Conservation (phyloP, 495 filamentous ascomycete genomes). For the Massariosphaeria phaeospora region DNA sequence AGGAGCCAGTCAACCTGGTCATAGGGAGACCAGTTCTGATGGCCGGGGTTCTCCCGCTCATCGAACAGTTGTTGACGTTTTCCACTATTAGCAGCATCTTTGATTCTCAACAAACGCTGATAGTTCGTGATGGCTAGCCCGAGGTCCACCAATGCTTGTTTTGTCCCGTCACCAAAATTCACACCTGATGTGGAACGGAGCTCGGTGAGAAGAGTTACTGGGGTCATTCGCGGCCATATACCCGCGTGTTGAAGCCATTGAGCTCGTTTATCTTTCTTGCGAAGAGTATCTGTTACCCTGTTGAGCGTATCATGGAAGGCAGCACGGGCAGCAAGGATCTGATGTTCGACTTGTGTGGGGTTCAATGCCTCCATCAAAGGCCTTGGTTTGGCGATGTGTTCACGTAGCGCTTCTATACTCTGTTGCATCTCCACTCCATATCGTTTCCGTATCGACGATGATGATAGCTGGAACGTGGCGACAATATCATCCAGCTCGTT, state of each 20-base stretch:
- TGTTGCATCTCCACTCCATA: constrained; percentile 12
- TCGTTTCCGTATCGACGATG: not conserved
- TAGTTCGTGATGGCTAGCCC: constrained; percentile 44
- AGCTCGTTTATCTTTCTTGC: constrained; percentile 34
- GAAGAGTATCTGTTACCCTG: constrained; percentile 34
- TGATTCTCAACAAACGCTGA: constrained; percentile 46
- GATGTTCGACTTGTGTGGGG: not conserved
- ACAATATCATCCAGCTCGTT: not conserved
- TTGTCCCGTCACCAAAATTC: constrained; percentile 44
- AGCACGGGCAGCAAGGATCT: not conserved
- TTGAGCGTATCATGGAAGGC: constrained; percentile 11
- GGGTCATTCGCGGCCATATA: constrained; percentile 52
- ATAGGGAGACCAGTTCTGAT: constrained; percentile 49
- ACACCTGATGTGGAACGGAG: constrained; percentile 43
- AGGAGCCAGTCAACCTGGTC: constrained; percentile 52
- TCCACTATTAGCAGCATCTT: constrained; percentile 25
- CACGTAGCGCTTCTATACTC: constrained; percentile 10
- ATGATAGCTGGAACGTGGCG: not conserved
- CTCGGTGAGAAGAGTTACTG: constrained; percentile 49
- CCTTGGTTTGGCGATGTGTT: not conserved
- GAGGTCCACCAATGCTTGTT: constrained; percentile 43
- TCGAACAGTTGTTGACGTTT: constrained; percentile 20
- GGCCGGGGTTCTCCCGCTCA: constrained; percentile 40
- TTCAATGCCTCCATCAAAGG: not conserved
- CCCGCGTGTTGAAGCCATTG: constrained; percentile 48